A percentile compares a stretch with the other conserved stretches of the same genome.
phyloP scores from a whole-genome alignment of 2,329 filamentous ascomycete genomes.

The Aureobasidium sp. region DNA sequence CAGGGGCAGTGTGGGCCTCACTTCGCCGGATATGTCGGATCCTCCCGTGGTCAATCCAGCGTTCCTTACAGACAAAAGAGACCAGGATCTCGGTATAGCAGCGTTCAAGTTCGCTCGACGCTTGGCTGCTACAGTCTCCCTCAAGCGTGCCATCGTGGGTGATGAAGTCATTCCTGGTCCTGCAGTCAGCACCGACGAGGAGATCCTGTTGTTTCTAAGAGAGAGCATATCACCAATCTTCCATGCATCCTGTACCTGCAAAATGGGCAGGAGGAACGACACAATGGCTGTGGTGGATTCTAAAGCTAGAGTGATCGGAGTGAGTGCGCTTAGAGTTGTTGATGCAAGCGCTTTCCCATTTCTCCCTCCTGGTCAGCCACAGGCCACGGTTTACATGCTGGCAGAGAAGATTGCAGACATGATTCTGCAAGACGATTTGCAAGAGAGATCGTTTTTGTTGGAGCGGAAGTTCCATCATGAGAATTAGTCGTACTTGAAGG shows the following conservation, averaged over 20 bases:
- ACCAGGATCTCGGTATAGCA: slow-evolving; percentile 25
- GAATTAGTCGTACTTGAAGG: no score
- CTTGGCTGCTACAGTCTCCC: not conserved
- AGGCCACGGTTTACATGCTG: not conserved
- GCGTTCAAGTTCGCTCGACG: slow-evolving; percentile 18
- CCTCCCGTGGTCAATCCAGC: slow-evolving; percentile 27
- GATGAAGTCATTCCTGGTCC: not conserved
- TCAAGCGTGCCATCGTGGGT: not conserved
- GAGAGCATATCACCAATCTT: not conserved
- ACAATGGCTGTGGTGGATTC: slow-evolving; percentile 13
- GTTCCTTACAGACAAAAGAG: slow-evolving; percentile 25
- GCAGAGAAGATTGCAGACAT: slow-evolving; percentile 25
- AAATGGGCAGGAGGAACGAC: slow-evolving; percentile 8
- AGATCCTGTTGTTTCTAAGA: not conserved
- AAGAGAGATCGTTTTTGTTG: no score
- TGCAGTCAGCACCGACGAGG: not conserved
- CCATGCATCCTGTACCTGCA: not conserved
- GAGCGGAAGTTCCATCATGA: no score
- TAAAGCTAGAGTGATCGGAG: slow-evolving; percentile 23
- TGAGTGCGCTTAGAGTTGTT: slow-evolving; percentile 25
- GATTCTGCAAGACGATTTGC: not conserved
- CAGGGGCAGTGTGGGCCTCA: slow-evolving; percentile 27
- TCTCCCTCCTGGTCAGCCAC: slow-evolving; percentile 10
- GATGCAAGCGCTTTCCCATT: slow-evolving; percentile 26
- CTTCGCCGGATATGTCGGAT: slow-evolving; percentile 19